Base-by-base conservation (phyloP, 192 early-diverging fungal genomes). In the Paraglomus brasilianum region DNA sequence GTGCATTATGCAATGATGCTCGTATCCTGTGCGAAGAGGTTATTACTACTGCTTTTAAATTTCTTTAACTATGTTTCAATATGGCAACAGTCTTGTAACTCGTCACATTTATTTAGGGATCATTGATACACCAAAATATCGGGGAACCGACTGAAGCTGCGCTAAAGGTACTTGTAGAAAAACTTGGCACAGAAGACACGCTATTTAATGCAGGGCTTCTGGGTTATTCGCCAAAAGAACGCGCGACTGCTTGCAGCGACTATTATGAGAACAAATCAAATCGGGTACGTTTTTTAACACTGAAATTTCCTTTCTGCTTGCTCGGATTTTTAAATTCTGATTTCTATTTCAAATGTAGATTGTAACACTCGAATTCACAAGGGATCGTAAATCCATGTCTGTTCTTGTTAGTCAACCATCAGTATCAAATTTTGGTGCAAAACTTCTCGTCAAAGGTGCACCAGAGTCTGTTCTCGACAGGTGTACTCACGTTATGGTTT, bases 111-210 rank as follows among this genome's bases (percentile, higher is more conserved):
- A 6, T 19, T 39, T 50, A 76, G 75, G 44, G 67, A 2, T 53
- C 74, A 24, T 84, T 86, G 48, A 15, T 75, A 13, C 93, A 93
- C 80, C 59, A 69, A 48, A 90, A 89, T 75, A 85, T 95, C 70
- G 97, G 97, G 59, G 97, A 99, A 82, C 96, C 97, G 3, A 99
- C 97, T 46, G 97, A 99, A 81, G 97, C 95, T 11, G 97, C 97
- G 30, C 83, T 99, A 60, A 89, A 89, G 60, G 90, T 93, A 19
- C 85, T 98, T 57, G 95, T 91, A 10, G 97, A 98, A 81, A 97
- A 97, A 80, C 71, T 98, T 53, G 91, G 91, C 53, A 92, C 94
- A 7, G 81, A 88, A 65, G 85, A 92, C 72, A 44, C 73, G 5
- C 58, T 62, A 8, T 82, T 93, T 21, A 99, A 97, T 76, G 67